A percentile compares a stretch with the other conserved stretches of the same genome.
phyloP scores from a whole-genome alignment of 371 early-diverging fungal genomes.

The Choanephora cucurbitarum region DNA sequence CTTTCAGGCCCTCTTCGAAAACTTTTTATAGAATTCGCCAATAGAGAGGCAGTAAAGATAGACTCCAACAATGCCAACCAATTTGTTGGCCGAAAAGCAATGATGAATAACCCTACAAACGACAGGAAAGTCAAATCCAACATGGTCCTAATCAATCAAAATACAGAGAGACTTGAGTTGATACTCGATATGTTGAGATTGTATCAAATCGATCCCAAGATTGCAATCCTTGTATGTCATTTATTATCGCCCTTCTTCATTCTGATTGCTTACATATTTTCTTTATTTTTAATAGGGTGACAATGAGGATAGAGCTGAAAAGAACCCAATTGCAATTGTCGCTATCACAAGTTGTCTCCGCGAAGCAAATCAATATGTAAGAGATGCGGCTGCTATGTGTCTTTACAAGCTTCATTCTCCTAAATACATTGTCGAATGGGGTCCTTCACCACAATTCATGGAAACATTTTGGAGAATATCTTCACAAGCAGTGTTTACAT shows the following conservation, averaged over 20 bases:
- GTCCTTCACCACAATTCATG: constrained; percentile 56
- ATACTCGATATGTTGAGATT: constrained; percentile 72
- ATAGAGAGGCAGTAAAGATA: constrained; percentile 40
- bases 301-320: constrained; percentile 52
- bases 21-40: constrained; percentile 65
- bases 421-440: constrained; percentile 65
- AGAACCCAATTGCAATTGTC: constrained; percentile 64
- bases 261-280: neutral
- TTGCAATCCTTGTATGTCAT: constrained; percentile 54
- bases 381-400: constrained; percentile 72
- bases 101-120: constrained; percentile 20
- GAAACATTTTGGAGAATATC: constrained; percentile 72
- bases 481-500: constrained; percentile 55
- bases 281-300: constrained; percentile 30
- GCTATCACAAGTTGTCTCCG: constrained; percentile 71
- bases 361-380: constrained; percentile 62
- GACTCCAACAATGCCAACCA: constrained; percentile 22
- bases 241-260: neutral
- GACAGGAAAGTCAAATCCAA: constrained; percentile 51
- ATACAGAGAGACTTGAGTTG: constrained; percentile 69
- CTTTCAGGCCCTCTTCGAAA: constrained; percentile 69
- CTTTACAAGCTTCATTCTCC: constrained; percentile 65
- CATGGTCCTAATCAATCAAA: constrained; percentile 45
- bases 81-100: constrained; percentile 18
- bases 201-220: constrained; percentile 72